phyloP scores from a whole-genome alignment of 805 yeast genomes.

The Cephaloascus fragrans region DNA sequence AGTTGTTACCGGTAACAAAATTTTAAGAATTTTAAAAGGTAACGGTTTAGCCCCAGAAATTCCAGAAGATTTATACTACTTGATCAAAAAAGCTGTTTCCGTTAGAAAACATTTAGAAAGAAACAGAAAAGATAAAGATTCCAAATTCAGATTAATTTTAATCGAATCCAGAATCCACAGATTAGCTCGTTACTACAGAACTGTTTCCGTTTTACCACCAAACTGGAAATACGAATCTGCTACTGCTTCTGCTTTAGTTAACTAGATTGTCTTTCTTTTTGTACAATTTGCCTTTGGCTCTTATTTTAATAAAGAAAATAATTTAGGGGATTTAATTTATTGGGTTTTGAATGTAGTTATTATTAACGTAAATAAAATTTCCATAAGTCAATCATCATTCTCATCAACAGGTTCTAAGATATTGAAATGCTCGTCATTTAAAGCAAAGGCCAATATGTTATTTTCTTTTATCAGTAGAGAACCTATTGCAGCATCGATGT shows the following conservation, averaged over 20 bases:
- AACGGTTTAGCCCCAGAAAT: constrained; percentile 99
- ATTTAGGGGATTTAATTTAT: neutral
- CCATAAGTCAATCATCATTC: constrained; percentile 1
- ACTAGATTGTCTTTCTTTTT: constrained; percentile 43
- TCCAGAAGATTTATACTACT: constrained; percentile 99
- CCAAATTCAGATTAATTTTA: constrained; percentile 99
- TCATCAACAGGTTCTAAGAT: constrained; percentile 9
- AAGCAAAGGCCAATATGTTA: constrained; percentile 30
- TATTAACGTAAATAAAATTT: too few species aligned
- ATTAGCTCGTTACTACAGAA: constrained; percentile 99
- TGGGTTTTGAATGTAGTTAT: too few species aligned
- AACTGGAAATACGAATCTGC: constrained; percentile 99
- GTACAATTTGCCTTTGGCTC: neutral
- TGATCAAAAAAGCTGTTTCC: constrained; percentile 98
- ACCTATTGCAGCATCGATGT: constrained; percentile 16
- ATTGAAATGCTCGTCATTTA: constrained; percentile 24
- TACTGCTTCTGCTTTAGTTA: constrained; percentile 99
- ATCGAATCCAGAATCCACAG: constrained; percentile 99
- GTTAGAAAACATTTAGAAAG: constrained; percentile 99
- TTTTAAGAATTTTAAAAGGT: constrained; percentile 97
- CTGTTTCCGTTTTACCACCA: constrained; percentile 98
- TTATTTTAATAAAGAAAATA: too few species aligned
- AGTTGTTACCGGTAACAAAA: constrained; percentile 98
- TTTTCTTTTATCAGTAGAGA: constrained; percentile 25
- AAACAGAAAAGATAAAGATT: constrained; percentile 99